Base-by-base conservation (phyloP, 495 filamentous ascomycete species). In the Thermothielavioides terrestris region DNA sequence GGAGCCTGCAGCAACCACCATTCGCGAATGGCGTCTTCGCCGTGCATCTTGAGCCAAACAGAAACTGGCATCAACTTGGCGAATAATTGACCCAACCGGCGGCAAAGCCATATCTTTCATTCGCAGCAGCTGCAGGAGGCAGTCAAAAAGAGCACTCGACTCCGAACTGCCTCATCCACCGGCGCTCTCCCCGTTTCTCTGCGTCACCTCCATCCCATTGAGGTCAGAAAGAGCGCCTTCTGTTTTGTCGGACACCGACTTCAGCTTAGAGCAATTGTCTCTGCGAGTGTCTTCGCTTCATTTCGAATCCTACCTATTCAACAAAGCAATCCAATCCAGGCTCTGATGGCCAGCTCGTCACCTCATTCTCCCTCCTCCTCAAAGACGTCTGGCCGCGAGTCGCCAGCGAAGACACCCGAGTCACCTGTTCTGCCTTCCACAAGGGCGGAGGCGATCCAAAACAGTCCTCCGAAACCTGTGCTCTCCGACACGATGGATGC, bases 281-380 rank as follows among this genome's bases (percentile, higher is more conserved):
- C 41, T 2, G 17, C 47, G 10, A 27, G 20, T 22, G 42, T 38
- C 28, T 43, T 30, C 14, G 22, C 32, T 9, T 12, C 31, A 46
- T 18, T 14, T 46, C 32, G 36, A n/a, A 17, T 2, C n/a, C 17
- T 17, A 40, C n/a, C 34, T 22, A 25, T 18, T 18, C 41, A 32
- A 38, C 34, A 28, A 28, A 37, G 32, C 26, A 41, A 30, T 0
- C 12, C 11, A 39, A 15, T 48, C 35, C n/a, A n/a, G 32, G 28
- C 45, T 42, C 40, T 22, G 32, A 59, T 61, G 58, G 55, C 55
- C 42, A 61, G 52, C 45, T 22, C 31, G 11, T 54, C 61, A 31
- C 22, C 49, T 47, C 49, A 30, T n/a, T 45, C 49, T 18, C 42
- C 35, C 32, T 46, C 49, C 15, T 50, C 53, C 6, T 45, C 58